phyloP scores from a whole-genome alignment of 257 asterid genomes.

The Lantana camara region DNA sequence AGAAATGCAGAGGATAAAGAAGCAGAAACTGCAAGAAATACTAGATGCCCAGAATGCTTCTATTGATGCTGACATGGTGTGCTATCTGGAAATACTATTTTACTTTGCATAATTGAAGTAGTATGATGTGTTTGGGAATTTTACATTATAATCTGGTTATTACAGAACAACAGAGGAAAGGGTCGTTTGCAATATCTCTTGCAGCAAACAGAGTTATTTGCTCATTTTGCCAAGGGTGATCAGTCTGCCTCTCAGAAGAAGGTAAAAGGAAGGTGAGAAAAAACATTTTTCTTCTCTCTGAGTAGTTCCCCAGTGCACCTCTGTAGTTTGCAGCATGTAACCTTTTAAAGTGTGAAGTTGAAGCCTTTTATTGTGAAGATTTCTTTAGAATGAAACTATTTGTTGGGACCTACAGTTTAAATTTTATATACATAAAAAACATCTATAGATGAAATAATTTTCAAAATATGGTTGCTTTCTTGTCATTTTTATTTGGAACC shows the following conservation, averaged over 20 bases:
- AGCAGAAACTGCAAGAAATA: conserved; percentile 84
- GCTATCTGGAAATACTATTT: conserved; percentile 21
- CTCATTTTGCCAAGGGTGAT: conserved; percentile 96
- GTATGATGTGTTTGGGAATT: background rate
- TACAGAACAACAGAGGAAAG: conserved; percentile 90
- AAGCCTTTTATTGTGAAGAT: too few relatives aligned
- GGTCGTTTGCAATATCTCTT: conserved; percentile 92
- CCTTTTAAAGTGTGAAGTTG: too few relatives aligned
- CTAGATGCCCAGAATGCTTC: conserved; percentile 94
- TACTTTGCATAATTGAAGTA: background rate
- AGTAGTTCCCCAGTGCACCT: background rate
- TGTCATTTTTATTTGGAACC: too few relatives aligned
- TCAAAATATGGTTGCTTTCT: too few relatives aligned
- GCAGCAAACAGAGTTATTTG: conserved; percentile 96
- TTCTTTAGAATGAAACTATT: too few relatives aligned
- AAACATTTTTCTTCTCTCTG: background rate
- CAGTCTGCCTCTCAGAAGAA: conserved; percentile 70
- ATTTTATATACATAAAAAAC: too few relatives aligned
- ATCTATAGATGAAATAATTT: too few relatives aligned
- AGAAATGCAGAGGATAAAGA: conserved; percentile 85
- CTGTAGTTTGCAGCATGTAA: background rate
- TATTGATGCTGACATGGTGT: conserved; percentile 91
- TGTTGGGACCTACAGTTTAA: too few relatives aligned
- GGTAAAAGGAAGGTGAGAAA: conserved; percentile 71
- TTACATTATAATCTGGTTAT: conserved; percentile 20